These are phyloP conservation scores for Allantophomopsis cytisporea DNA, from an alignment of 2,329 filamentous ascomycete genomes.

Conservation along the genomic window DNA sequence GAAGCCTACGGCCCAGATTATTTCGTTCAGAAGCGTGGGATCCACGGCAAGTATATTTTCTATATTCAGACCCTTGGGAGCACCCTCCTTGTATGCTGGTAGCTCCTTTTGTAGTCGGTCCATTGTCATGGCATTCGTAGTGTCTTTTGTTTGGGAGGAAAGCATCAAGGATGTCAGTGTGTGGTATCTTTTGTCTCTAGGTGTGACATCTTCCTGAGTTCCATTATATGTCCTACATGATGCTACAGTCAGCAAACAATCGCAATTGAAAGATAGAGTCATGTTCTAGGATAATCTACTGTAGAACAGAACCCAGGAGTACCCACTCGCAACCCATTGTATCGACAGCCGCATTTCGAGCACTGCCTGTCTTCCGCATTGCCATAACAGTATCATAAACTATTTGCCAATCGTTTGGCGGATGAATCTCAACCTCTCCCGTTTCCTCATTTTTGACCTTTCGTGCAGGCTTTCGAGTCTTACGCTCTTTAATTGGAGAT, in stretches of 20 bases:
- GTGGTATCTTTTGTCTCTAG: conserved; percentile 48
- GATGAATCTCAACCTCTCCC: conserved; percentile 26
- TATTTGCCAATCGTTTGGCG: conserved; percentile 71
- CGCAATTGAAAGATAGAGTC: no score
- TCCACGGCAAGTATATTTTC: conserved; percentile 48
- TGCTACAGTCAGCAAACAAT: no score
- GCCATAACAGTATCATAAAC: conserved; percentile 65
- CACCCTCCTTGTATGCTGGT: conserved; percentile 20
- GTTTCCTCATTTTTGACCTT: conserved; percentile 25
- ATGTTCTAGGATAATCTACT: no score
- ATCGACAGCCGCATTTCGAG: conserved; percentile 75
- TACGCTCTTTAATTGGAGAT: conserved; percentile 18
- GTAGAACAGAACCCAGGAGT: no score
- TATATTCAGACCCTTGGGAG: conserved; percentile 37
- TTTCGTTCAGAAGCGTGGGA: conserved; percentile 41
- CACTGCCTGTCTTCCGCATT: conserved; percentile 51
- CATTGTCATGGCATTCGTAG: conserved; percentile 56
- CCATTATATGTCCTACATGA: no score
- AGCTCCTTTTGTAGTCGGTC: conserved; percentile 48
- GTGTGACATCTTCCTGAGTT: conserved; percentile 35
- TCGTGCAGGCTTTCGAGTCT: conserved; percentile 31
- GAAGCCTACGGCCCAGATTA: conserved; percentile 59
- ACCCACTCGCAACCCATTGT: conserved; percentile 91
- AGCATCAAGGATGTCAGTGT: conserved; percentile 59
- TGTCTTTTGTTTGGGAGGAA: conserved; percentile 63